These are phyloP conservation scores for Cinnamomum micranthum DNA, from an alignment of 164 flowering plant genomes.

Conservation along the genomic window DNA sequence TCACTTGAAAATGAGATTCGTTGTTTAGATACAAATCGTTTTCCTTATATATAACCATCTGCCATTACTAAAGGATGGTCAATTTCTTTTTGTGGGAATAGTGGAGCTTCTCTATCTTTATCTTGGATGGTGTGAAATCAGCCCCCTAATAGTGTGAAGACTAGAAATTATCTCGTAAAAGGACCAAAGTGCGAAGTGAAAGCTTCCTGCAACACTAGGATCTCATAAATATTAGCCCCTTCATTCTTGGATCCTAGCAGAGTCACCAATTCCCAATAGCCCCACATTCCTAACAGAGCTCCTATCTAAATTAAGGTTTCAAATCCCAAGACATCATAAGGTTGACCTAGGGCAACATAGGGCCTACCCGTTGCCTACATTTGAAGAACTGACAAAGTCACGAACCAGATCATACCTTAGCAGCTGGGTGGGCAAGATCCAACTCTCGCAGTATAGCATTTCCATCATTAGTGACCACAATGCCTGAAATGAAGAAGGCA, in stretches of 20 bases:
- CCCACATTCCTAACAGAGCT: background rate
- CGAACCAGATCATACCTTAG: conserved; percentile 49
- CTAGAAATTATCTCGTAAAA: no score
- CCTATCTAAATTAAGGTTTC: background rate
- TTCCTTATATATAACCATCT: no score
- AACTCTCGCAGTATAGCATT: conserved; percentile 91
- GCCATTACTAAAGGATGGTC: no score
- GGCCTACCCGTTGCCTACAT: no score
- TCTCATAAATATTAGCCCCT: background rate
- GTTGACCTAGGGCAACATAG: background rate
- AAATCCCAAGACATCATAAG: background rate
- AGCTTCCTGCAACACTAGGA: no score
- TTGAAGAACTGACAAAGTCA: background rate
- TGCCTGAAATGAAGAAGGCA: conserved; percentile 45
- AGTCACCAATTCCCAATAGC: background rate
- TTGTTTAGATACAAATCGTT: no score
- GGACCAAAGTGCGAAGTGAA: no score
- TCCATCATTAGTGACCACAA: conserved; percentile 97
- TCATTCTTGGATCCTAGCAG: background rate
- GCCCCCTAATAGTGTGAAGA: no score
- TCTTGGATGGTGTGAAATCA: no score
- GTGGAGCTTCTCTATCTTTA: no score
- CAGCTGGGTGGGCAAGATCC: conserved; percentile 95
- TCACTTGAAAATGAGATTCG: no score
- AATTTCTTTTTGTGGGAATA: no score